Evolutionary conservation across 2,329 filamentous ascomycete species (phyloP), one percentile per base, ranked within the genome.

Genomic region (Cladophialophora immunda): DNA sequence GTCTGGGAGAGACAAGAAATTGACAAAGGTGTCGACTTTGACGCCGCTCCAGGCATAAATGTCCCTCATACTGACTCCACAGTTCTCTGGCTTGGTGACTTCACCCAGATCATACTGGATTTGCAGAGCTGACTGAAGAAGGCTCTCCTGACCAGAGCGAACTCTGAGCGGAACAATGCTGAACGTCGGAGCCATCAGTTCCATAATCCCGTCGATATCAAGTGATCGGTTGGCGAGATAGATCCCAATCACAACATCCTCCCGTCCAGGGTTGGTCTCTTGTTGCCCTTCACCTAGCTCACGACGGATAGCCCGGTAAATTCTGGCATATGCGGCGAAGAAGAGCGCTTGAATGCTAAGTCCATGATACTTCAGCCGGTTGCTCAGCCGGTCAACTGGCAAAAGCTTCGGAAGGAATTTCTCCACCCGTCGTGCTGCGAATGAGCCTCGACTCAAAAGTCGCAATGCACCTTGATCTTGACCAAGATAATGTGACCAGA

Each of bases 221-320:
- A 85, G 81, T 0, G 85, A 84, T 59, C 93, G 86, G 76, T 96
- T 97, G 50, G 93, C 92, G 8, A 97, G 85, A 76, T 97, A 97
- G 25, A 97, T 78, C 1, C 93, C 94, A 58, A 97, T 84, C 0
- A 92, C 79, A 1, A 92, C 77, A 45, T 86, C 60, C 22, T 66
- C 4, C 61, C 25, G 53, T 50, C 38, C 47, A 17, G 41, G 7
- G 15, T 38, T 25, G 58, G 2, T 65, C 8, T 4, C 19, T 1
- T 25, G 19, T 8, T 27, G 19, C 11, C 11, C 45, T 27, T 30
- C n/a, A 45, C 63, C 65, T 34, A 50, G 34, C 56, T 68, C 34
- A 77, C 73, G 2, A 81, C 73, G 11, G 77, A 70, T 34, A n/a
- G 77, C 66, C 3, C 78, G 74, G 73, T 85, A 82, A 5, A 83